A percentile compares a stretch with the other conserved stretches of the same genome.
phyloP scores from a whole-genome alignment of 2,329 filamentous ascomycete genomes.

The Tolypocladium tropicale region DNA sequence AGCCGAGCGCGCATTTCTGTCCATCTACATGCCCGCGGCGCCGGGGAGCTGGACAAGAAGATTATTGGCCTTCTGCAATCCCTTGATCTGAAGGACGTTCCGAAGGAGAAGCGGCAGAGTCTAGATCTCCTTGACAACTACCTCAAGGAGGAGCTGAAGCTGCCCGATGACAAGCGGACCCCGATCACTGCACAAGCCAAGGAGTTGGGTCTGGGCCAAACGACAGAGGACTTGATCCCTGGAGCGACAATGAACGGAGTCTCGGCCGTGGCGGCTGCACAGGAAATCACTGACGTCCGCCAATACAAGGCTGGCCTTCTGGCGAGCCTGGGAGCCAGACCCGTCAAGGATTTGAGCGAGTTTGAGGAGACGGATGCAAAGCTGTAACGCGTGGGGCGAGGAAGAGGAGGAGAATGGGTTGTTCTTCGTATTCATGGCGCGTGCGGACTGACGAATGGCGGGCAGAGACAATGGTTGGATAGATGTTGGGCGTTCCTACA shows the following conservation, averaged over 20 bases:
- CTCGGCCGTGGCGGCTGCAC: constrained; percentile 25
- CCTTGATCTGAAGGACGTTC: constrained; percentile 22
- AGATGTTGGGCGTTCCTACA: background rate
- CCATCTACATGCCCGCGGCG: constrained; percentile 67
- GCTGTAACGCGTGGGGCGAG: constrained; percentile 35
- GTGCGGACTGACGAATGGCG: background rate
- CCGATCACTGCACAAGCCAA: constrained; percentile 34
- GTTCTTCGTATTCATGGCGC: background rate
- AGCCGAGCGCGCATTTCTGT: constrained; percentile 74
- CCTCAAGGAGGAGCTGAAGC: constrained; percentile 33
- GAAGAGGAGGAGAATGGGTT: too few relatives aligned
- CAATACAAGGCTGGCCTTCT: constrained; percentile 69
- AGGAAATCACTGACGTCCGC: constrained; percentile 66
- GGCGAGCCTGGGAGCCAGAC: constrained; percentile 60
- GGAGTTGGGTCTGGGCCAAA: constrained; percentile 30
- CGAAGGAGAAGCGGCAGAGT: constrained; percentile 35
- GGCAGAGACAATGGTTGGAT: background rate
- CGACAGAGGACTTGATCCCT: constrained; percentile 18
- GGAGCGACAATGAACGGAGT: constrained; percentile 31
- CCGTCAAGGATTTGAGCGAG: constrained; percentile 66
- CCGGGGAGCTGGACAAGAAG: constrained; percentile 33
- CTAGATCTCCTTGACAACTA: constrained; percentile 39
- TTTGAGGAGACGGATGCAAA: constrained; percentile 83
- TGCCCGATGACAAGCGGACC: constrained; percentile 39
- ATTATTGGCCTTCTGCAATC: constrained; percentile 28